Evolutionary conservation across 2,329 filamentous ascomycete species (phyloP).

Genomic region (Coniella lustricola): DNA sequence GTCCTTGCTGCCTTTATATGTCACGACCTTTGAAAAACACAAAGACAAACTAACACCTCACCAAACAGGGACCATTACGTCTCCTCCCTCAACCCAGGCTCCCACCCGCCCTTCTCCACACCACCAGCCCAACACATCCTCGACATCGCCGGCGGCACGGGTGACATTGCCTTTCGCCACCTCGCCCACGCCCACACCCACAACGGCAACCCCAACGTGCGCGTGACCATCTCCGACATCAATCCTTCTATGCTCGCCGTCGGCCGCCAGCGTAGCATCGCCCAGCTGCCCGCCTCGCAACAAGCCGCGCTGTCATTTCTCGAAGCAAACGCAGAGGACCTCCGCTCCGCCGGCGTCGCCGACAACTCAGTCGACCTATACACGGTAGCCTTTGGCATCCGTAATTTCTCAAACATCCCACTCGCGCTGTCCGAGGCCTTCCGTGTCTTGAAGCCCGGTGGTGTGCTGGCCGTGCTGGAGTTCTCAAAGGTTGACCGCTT

Average conservation of each 20-base stretch:
- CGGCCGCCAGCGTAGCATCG: constrained; percentile 33
- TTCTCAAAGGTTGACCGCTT: constrained; percentile 79
- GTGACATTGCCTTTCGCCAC: constrained; percentile 95
- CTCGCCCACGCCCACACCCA: constrained; percentile 78
- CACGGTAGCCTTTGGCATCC: constrained; percentile 94
- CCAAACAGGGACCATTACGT: constrained; percentile 75
- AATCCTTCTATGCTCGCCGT: constrained; percentile 42
- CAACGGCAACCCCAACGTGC: constrained; percentile 55
- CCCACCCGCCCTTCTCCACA: constrained; percentile 35
- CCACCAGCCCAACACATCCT: constrained; percentile 64
- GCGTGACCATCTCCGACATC: constrained; percentile 38
- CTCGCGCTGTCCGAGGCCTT: constrained; percentile 75
- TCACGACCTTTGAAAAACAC: too few relatives aligned
- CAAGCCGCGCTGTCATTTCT: constrained; percentile 59
- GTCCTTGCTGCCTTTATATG: constrained; percentile 21
- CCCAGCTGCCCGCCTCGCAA: constrained; percentile 24
- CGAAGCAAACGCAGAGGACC: constrained; percentile 80
- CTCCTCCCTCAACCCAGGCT: constrained; percentile 78
- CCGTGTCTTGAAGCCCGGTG: constrained; percentile 86
- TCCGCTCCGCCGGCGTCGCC: constrained; percentile 52
- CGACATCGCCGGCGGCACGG: constrained; percentile 93
- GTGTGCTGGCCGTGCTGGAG: constrained; percentile 93
- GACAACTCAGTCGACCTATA: constrained; percentile 80
- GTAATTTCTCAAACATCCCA: constrained; percentile 92
- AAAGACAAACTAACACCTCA: not conserved